Base-by-base conservation (phyloP, 352 stramenopile genomes). In the Phytophthora chlamydospora region DNA sequence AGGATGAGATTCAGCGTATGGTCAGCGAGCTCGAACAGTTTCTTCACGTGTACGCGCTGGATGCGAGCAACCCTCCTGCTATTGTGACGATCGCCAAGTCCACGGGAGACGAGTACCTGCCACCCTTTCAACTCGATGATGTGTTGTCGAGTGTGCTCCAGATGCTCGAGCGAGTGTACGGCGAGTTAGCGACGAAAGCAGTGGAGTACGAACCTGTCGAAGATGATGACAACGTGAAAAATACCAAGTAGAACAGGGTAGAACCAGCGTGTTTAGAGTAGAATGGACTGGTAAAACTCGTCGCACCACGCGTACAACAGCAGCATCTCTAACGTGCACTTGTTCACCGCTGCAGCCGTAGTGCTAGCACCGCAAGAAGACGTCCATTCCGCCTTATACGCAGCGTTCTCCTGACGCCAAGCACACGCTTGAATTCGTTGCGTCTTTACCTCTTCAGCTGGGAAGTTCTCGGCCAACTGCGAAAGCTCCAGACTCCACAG, bases 61-160 rank as follows among this genome's bases (percentile, higher is more conserved):
- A 71, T n/a, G 14, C 35, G 7, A 21, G 12, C 13, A 63, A 71
- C 32, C 68, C 58, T 57, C 88, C 88, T n/a, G 56, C 68, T 10
- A 59, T 96, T n/a, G 78, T 96, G 41, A 95, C 87, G 5, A 84
- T 96, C 17, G 87, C 88, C 6, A 93, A 88, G 48, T 96, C 88
- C 5, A 85, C 76, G 1, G 71, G 72, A 2, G 88, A 96, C 41
- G 54, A 83, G 27, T 96, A 83, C 57, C 72, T 93, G 19, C 88
- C 87, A 6, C 71, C 76, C 0, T 64, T 88, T 38, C 85, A 95
- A 46, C 44, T 87, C 1, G 67, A 85, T 21, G 36, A 63, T 12
- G 76, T 95, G 8, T 62, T 86, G 1, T 29, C 60, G 10, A 57
- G 51, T 19, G 74, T 90, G 9, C 57, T 96, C 19, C 39, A 36